A percentile compares a stretch with the other conserved stretches of the same genome.
These are phyloP conservation scores for Colletotrichum neosansevieriae DNA, from an alignment of 2,329 filamentous ascomycete genomes.

Conservation along the genomic window DNA sequence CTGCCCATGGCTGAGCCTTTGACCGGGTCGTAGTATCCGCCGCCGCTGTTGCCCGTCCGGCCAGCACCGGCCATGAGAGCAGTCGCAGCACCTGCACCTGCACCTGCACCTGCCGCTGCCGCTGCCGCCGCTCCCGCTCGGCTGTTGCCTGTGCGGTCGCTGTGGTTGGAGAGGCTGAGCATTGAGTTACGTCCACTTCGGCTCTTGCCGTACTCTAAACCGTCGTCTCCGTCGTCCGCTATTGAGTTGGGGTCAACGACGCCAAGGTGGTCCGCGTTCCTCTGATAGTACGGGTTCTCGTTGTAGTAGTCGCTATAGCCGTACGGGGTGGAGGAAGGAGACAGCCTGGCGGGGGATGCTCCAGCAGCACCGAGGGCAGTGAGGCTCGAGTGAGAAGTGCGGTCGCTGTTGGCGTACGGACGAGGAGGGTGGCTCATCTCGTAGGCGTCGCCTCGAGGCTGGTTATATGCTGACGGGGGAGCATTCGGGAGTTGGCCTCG, in stretches of 20 bases:
- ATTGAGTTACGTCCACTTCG: conserved; percentile 67
- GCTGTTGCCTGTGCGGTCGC: conserved; percentile 47
- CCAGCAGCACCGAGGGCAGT: conserved; percentile 53
- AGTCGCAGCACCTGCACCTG: conserved; percentile 57
- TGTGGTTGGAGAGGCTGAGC: conserved; percentile 64
- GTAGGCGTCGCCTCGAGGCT: conserved; percentile 43
- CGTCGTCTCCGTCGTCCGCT: conserved; percentile 89
- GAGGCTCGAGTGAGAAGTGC: conserved; percentile 58
- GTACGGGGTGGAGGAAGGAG: conserved; percentile 63
- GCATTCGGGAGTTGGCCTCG: conserved; percentile 43
- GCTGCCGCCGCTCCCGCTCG: conserved; percentile 51
- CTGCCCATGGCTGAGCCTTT: conserved; percentile 45
- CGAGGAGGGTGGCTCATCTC: conserved; percentile 39
- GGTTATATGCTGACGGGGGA: conserved; percentile 39
- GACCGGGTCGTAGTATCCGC: conserved; percentile 70
- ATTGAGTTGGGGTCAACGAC: conserved; percentile 84
- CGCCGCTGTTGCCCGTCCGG: conserved; percentile 51
- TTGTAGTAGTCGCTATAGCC: conserved; percentile 62
- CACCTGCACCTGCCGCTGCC: conserved; percentile 61
- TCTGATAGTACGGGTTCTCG: conserved; percentile 76
- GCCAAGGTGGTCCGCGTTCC: conserved; percentile 63
- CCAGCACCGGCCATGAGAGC: conserved; percentile 46
- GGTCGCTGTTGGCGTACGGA: conserved; percentile 44
- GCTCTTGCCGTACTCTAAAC: conserved; percentile 66
- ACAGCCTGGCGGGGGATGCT: conserved; percentile 50